Conservation (phyloP, 2,329 filamentous ascomycete genomes). For the Truncatella angustata region DNA sequence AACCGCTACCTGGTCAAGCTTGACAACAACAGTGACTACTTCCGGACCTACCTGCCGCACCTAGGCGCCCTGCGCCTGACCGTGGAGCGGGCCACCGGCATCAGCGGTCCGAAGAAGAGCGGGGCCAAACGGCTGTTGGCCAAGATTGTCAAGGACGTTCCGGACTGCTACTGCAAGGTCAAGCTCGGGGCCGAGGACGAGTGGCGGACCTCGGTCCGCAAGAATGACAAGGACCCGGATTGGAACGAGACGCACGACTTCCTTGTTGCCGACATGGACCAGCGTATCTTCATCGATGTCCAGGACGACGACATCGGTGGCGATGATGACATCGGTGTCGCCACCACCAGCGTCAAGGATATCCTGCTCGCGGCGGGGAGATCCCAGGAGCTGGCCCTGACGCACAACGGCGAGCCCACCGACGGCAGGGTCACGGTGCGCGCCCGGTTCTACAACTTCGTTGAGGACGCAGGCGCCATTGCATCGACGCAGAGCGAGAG, state of each 20-base stretch:
- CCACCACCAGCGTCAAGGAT: constrained; percentile 22
- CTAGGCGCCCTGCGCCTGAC: constrained; percentile 42
- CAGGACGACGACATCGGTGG: constrained; percentile 47
- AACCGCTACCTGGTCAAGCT: constrained; percentile 49
- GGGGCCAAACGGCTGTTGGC: constrained; percentile 36
- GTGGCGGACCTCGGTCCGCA: constrained; percentile 41
- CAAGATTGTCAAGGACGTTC: constrained; percentile 43
- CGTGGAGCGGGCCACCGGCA: constrained; percentile 36
- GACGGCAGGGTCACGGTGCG: constrained; percentile 33
- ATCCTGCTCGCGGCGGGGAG: constrained; percentile 39
- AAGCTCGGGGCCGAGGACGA: constrained; percentile 39
- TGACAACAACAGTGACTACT: constrained; percentile 43
- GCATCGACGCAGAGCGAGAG: constrained; percentile 25
- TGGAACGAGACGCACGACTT: constrained; percentile 51
- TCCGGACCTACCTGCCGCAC: constrained; percentile 43
- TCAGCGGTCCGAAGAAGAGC: constrained; percentile 36
- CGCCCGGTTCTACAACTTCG: constrained; percentile 40
- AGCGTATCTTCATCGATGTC: constrained; percentile 38
- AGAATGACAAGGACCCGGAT: constrained; percentile 39
- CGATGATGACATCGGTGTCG: constrained; percentile 44
- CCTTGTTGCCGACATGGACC: constrained; percentile 42
- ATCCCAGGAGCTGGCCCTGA: constrained; percentile 36
- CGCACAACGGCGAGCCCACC: constrained; percentile 35
- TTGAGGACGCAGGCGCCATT: constrained; percentile 29
- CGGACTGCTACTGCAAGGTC: constrained; percentile 45